These are phyloP conservation scores for Ochromonas danica DNA, from an alignment of 108 stramenopile species.

Conservation along the genomic window DNA sequence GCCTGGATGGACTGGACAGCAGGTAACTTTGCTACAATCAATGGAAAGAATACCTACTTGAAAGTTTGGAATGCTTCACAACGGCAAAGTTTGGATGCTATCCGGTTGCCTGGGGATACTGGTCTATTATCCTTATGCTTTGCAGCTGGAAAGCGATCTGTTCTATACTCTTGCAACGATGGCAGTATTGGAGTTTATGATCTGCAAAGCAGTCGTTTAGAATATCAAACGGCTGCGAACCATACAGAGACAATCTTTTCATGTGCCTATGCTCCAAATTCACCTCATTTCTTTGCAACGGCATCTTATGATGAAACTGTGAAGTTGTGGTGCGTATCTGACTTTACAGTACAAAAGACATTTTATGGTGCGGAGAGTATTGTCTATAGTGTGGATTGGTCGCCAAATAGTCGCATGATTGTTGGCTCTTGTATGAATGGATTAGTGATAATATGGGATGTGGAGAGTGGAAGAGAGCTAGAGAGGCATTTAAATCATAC, in stretches of 20 bases:
- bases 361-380: constrained; percentile 6
- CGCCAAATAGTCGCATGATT: neutral
- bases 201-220: neutral
- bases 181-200: constrained; percentile 25
- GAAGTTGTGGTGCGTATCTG: constrained; percentile 4
- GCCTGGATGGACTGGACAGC: constrained; percentile 38
- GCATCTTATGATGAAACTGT: constrained; percentile 25
- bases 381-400: constrained; percentile 22
- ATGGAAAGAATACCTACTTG: constrained; percentile 10
- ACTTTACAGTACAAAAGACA: constrained; percentile 18
- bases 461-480: constrained; percentile 2
- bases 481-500: neutral
- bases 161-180: neutral
- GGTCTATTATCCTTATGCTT: neutral
- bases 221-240: neutral
- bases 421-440: neutral
- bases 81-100: too few relatives aligned
- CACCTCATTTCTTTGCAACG: neutral
- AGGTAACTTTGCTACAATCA: constrained; percentile 18
- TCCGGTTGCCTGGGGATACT: neutral
- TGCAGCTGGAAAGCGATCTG: neutral
- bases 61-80: constrained; percentile 39
- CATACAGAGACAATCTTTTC: constrained; percentile 35
- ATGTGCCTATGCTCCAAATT: neutral
- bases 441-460: constrained; percentile 24